A percentile compares a stretch with the other conserved stretches of the same genome.
phyloP scores from a whole-genome alignment of 2,329 filamentous ascomycete genomes.

The Geosmithia flava region DNA sequence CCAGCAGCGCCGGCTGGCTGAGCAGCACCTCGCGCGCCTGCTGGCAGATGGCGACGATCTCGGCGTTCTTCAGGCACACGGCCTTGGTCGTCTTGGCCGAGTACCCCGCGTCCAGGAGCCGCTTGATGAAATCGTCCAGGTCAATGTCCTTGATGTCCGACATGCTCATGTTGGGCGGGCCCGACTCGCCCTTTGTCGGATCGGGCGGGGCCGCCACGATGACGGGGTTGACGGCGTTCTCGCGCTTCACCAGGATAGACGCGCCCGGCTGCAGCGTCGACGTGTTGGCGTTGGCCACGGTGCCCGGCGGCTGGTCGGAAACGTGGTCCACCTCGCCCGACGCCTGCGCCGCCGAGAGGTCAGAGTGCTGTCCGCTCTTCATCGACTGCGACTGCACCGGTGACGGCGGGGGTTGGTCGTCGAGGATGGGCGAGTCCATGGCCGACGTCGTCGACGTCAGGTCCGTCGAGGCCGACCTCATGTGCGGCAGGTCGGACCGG shows the following conservation, averaged over 20 bases:
- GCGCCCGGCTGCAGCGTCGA: slow-evolving; percentile 62
- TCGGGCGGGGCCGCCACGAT: slow-evolving; percentile 37
- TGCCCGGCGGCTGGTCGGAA: slow-evolving; percentile 76
- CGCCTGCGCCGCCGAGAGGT: slow-evolving; percentile 69
- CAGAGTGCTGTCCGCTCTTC: slow-evolving; percentile 55
- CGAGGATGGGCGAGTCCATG: slow-evolving; percentile 31
- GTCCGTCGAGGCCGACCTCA: slow-evolving; percentile 28
- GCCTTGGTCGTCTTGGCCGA: slow-evolving; percentile 96
- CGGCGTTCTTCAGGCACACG: slow-evolving; percentile 93
- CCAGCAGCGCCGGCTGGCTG: slow-evolving; percentile 81
- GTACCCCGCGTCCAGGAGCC: slow-evolving; percentile 87
- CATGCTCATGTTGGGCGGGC: slow-evolving; percentile 48
- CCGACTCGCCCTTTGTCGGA: slow-evolving; percentile 24
- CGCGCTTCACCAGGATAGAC: slow-evolving; percentile 78
- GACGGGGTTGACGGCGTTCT: slow-evolving; percentile 52
- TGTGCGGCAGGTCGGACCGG: slow-evolving; percentile 29
- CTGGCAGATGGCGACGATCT: slow-evolving; percentile 87
- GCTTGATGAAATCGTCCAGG: slow-evolving; percentile 92
- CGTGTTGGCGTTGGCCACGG: slow-evolving; percentile 42
- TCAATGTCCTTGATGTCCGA: slow-evolving; percentile 86
- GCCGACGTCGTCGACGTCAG: slow-evolving; percentile 14
- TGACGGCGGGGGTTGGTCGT: slow-evolving; percentile 62
- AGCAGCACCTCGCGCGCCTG: slow-evolving; percentile 82
- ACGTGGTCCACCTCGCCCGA: slow-evolving; percentile 90
- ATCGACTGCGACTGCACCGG: slow-evolving; percentile 69